Percentiles rank a stretch among this genome's conserved stretches.
These are phyloP conservation scores for Apiospora marii DNA, from an alignment of 2,329 filamentous ascomycete genomes.

Conservation along the genomic window DNA sequence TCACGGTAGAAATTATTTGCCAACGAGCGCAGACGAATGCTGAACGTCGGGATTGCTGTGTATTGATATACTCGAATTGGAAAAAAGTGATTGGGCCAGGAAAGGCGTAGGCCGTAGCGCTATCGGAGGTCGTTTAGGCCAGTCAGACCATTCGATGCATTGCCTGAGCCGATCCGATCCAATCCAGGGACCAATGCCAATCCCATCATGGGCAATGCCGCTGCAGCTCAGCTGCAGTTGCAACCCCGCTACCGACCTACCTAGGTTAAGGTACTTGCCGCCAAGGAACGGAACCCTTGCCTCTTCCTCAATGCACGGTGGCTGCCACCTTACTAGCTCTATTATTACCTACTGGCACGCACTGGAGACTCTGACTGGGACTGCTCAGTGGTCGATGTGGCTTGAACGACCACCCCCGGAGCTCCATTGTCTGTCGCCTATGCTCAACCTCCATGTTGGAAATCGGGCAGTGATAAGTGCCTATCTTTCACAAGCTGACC, in stretches of 20 bases:
- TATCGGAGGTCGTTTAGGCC: constrained; percentile 13
- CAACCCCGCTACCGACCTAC: neutral
- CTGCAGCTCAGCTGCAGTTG: constrained; percentile 1
- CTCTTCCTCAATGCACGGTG: neutral
- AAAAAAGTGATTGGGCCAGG: constrained; percentile 5
- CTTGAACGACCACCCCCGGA: constrained; percentile 14
- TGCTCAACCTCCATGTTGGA: constrained; percentile 4
- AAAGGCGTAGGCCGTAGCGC: constrained; percentile 10
- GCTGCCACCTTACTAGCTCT: neutral
- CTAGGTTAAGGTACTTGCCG: neutral
- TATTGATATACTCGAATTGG: constrained; percentile 20
- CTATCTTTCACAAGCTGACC: constrained; percentile 10
- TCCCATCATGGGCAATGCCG: neutral
- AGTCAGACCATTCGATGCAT: neutral
- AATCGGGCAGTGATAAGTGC: constrained; percentile 3
- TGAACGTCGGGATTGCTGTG: neutral
- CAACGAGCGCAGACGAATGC: neutral
- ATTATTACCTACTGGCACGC: neutral
- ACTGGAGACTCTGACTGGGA: neutral
- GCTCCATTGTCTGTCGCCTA: neutral
- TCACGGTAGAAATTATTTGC: neutral
- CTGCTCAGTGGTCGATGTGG: constrained; percentile 1
- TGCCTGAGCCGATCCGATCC: constrained; percentile 2
- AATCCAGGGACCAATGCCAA: constrained; percentile 1
- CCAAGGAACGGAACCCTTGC: neutral